Conservation (phyloP, 805 yeast species). For the Groenewaldozyma salmanticensis region DNA sequence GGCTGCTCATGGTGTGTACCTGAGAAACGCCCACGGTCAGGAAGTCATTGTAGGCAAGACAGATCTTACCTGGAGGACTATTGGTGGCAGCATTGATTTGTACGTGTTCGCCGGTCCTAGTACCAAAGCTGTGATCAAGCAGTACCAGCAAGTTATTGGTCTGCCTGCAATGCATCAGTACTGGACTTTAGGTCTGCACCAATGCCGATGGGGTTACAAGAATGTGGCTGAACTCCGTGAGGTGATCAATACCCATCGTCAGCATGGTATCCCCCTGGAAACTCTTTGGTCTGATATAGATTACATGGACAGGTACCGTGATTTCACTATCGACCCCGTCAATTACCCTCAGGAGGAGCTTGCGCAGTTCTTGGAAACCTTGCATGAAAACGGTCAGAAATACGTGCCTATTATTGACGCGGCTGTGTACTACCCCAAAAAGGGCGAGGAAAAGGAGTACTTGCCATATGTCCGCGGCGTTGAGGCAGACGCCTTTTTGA, state of each 20-base stretch:
- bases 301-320: conserved; percentile 73
- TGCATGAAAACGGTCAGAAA: conserved; percentile 67
- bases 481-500: conserved; percentile 36
- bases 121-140: conserved; percentile 45
- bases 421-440: conserved; percentile 50
- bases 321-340: conserved; percentile 78
- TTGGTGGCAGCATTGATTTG: conserved; percentile 26
- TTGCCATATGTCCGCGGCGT: conserved; percentile 45
- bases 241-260: conserved; percentile 58
- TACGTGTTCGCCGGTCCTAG: conserved; percentile 26
- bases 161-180: conserved; percentile 59
- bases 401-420: conserved; percentile 71
- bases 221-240: conserved; percentile 69
- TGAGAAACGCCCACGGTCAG: conserved; percentile 26
- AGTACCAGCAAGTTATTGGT: conserved; percentile 66
- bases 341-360: conserved; percentile 70
- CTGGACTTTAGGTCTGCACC: conserved; percentile 82
- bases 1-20: conserved; percentile 27
- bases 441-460: conserved; percentile 46
- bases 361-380: conserved; percentile 45
- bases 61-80: conserved; percentile 25
- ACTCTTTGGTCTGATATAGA: conserved; percentile 91
- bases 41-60: conserved; percentile 25
- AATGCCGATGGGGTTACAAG: conserved; percentile 93
- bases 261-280: conserved; percentile 68